Evolutionary conservation across 1,284 basidiomycete species (phyloP).

Genomic region (Coniferiporia weirii): DNA sequence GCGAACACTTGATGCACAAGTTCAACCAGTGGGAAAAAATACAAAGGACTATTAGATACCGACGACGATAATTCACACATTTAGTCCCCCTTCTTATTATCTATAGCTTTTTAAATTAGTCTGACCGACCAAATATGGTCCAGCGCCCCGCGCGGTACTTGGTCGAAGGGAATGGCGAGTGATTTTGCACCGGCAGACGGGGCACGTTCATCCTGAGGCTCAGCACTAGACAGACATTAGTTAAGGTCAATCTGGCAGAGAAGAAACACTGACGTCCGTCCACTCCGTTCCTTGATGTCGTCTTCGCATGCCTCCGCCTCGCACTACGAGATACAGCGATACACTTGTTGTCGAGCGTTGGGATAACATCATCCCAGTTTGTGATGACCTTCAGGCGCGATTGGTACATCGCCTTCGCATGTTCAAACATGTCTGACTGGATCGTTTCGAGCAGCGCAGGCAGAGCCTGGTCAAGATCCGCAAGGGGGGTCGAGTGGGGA

Average conservation of each 20-base stretch:
- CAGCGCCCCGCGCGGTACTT: slow-evolving; percentile 90
- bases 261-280: slow-evolving; percentile 62
- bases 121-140: slow-evolving; percentile 88
- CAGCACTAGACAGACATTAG: slow-evolving; percentile 44
- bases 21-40: too few relatives aligned
- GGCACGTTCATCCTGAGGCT: slow-evolving; percentile 87
- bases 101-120: slow-evolving; percentile 35
- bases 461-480: slow-evolving; percentile 55
- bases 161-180: slow-evolving; percentile 95
- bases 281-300: slow-evolving; percentile 95
- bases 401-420: slow-evolving; percentile 75
- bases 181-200: slow-evolving; percentile 99
- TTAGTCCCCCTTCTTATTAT: not conserved
- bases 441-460: slow-evolving; percentile 77
- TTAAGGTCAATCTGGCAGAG: not conserved
- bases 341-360: slow-evolving; percentile 85
- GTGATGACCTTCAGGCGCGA: slow-evolving; percentile 71
- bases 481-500: slow-evolving; percentile 51
- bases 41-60: not conserved
- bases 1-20: too few relatives aligned
- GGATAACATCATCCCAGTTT: slow-evolving; percentile 90
- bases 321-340: slow-evolving; percentile 95
- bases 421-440: slow-evolving; percentile 84
- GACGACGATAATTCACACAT: not conserved
- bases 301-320: slow-evolving; percentile 93